Evolutionary conservation across 371 early-diverging fungal species (phyloP), one percentile per base, ranked within the genome.

Genomic region (Syncephalastrum contaminatum): DNA sequence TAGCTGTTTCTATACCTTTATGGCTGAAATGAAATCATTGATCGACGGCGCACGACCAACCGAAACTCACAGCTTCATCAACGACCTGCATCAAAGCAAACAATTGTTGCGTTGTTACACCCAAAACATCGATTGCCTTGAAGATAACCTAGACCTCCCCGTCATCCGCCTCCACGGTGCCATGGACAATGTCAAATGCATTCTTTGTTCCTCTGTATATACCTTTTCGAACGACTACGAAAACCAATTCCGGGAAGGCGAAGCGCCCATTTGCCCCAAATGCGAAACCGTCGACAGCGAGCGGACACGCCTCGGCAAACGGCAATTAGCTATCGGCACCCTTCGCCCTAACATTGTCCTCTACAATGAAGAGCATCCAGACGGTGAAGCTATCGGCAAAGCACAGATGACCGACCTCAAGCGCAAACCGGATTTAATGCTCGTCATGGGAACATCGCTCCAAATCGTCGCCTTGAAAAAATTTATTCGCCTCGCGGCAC

Each of bases 371-470:
- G 87, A 87, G 48, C 98, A 99, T 72, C 87, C 97, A 1, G 70
- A 91, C 46, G 93, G 94, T 30, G 93, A 92, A 18, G 72, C 81
- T 40, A 95, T 98, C 75, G 92, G 92, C 41, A 66, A 83, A 45
- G 53, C 84, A 49, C 86, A 86, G 25, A 51, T 68, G 25, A 70
- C 59, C 42, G 96, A 96, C 69, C 62, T 90, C 42, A 75, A 81
- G 42, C 86, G 76, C 59, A 75, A 77, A 10, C 95, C 96, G 4
- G 94, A 97, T 70, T 68, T 99, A 15, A 67, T 99, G 58, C 79
- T 99, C 53, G 94, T 99, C 19, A 94, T 99, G 85, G 99, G 99
- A 22, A 99, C 99, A 14, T 92, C 94, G 7, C 84, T 99, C 18
- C 95, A 95, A 66, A 94, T 99, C 19, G 86, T 89, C 62, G 99